These are phyloP conservation scores for Escovopsis weberi DNA, from an alignment of 2,329 filamentous ascomycete species.

Conservation along the genomic window DNA sequence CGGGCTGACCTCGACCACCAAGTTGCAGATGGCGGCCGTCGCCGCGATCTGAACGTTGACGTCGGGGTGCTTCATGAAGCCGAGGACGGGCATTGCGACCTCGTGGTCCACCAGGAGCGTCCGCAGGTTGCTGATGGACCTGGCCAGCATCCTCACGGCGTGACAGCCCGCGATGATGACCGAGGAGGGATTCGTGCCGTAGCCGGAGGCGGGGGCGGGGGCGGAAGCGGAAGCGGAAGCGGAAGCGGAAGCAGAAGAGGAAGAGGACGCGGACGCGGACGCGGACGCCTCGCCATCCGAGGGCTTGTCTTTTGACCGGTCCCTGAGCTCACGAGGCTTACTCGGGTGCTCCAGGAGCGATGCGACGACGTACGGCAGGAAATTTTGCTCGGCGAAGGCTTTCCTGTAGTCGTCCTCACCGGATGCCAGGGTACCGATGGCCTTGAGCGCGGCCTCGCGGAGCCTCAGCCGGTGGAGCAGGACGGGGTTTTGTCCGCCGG, in stretches of 20 bases:
- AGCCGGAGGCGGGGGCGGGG: too few species aligned
- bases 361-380: conserved; percentile 68
- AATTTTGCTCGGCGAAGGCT: conserved; percentile 65
- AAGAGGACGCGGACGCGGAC: conserved; percentile 15
- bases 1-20: conserved; percentile 79
- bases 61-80: conserved; percentile 59
- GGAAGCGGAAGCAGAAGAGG: too few species aligned
- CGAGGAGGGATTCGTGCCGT: conserved; percentile 57
- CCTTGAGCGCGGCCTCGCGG: conserved; percentile 62
- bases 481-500: conserved; percentile 42
- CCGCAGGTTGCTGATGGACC: conserved; percentile 70
- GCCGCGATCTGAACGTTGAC: conserved; percentile 75
- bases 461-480: conserved; percentile 58
- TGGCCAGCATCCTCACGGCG: conserved; percentile 63
- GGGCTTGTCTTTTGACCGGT: conserved; percentile 24
- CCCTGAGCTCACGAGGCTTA: conserved; percentile 31
- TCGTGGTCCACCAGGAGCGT: conserved; percentile 80
- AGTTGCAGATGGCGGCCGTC: conserved; percentile 69
- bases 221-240: too few species aligned
- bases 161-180: conserved; percentile 80
- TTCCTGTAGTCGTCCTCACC: conserved; percentile 78
- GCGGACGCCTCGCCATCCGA: conserved; percentile 15
- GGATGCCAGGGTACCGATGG: conserved; percentile 66
- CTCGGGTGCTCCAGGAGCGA: conserved; percentile 49
- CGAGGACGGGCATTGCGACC: conserved; percentile 62